phyloP scores from a whole-genome alignment of 2,329 filamentous ascomycete species.

The Davidsoniella neocaledoniae region DNA sequence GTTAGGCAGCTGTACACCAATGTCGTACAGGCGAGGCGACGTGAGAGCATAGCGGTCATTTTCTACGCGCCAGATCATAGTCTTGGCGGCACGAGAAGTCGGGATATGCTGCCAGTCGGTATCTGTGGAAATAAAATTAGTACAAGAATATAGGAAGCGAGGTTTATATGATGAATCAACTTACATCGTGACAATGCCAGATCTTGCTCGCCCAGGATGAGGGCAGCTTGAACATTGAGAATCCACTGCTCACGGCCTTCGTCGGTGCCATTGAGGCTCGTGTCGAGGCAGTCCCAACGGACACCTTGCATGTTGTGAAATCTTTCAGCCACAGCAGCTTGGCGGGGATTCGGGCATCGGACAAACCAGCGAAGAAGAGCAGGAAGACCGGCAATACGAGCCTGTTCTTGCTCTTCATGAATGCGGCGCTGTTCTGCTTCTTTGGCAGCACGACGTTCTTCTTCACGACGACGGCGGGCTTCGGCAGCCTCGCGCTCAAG shows the following conservation, averaged over 20 bases:
- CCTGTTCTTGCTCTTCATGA: constrained; percentile 37
- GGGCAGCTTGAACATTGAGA: constrained; percentile 45
- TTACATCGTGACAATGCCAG: constrained; percentile 41
- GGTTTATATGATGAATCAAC: constrained; percentile 16
- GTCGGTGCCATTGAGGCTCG: constrained; percentile 32
- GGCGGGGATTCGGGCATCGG: constrained; percentile 32
- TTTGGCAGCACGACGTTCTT: constrained; percentile 29
- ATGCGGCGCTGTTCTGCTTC: constrained; percentile 35
- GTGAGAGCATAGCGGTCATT: constrained; percentile 39
- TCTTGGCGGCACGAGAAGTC: constrained; percentile 37
- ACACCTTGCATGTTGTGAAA: constrained; percentile 43
- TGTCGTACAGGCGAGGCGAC: constrained; percentile 30
- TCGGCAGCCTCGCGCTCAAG: constrained; percentile 32
- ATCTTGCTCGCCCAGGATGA: constrained; percentile 49
- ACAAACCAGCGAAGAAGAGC: constrained; percentile 46
- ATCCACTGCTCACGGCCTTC: constrained; percentile 50
- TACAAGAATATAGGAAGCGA: not conserved
- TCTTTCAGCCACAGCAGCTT: constrained; percentile 31
- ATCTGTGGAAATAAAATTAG: constrained; percentile 23
- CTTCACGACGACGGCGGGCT: constrained; percentile 33
- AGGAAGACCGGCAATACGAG: constrained; percentile 39
- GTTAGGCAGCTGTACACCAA: constrained; percentile 35
- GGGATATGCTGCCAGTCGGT: constrained; percentile 41
- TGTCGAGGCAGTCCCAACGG: constrained; percentile 45
- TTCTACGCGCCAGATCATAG: constrained; percentile 42